Base-by-base conservation (phyloP, 2,329 filamentous ascomycete species). In the Fusarium subglutinans region DNA sequence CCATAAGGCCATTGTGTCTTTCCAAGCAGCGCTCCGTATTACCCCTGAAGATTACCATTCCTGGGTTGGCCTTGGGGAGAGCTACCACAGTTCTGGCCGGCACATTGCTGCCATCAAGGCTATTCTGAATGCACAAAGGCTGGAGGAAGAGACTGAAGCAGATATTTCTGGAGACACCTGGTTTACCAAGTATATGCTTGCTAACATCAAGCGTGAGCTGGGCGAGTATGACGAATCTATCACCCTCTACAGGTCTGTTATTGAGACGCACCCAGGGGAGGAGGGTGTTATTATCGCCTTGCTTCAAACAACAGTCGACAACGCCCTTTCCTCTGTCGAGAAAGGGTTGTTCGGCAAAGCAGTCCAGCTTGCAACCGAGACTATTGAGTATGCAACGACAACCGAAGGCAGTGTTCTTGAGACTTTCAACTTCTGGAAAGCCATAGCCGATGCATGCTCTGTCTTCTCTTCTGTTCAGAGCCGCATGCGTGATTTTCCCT, bases 181-280 rank as follows among this genome's bases (percentile, higher is more conserved):
- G 96, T 99, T 98, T 81, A 95, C 95, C 13, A 94, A 94, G 79
- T 98, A 98, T 82, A 97, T 99, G 92, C 89, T 98, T 69, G 95
- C 94, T 45, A 98, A 99, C 78, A 94, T 99, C 62, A 94, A 95
- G 81, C 91, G 95, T 61, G 96, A 98, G 80, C 87, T 98, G 54
- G 95, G 94, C n/a, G 92, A 97, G 47, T 97, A 92, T 77, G 93
- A 98, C 68, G 91, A 93, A 62, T 94, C 96, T 1, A 93, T 97
- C 66, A 81, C 85, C 33, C 89, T 94, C 11, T 98, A 98, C 78
- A 88, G 90, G 75, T 85, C 88, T 17, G 94, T 98, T 13, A 87
- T 97, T 54, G 83, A 86, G 28, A 86, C 87, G 17, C 91, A 92
- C 24, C 89, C 92, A 0, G 85, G 87, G 26, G 96, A 99, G 80